Base-by-base conservation (phyloP, 495 filamentous ascomycete species). In the Lichina pygmaea region DNA sequence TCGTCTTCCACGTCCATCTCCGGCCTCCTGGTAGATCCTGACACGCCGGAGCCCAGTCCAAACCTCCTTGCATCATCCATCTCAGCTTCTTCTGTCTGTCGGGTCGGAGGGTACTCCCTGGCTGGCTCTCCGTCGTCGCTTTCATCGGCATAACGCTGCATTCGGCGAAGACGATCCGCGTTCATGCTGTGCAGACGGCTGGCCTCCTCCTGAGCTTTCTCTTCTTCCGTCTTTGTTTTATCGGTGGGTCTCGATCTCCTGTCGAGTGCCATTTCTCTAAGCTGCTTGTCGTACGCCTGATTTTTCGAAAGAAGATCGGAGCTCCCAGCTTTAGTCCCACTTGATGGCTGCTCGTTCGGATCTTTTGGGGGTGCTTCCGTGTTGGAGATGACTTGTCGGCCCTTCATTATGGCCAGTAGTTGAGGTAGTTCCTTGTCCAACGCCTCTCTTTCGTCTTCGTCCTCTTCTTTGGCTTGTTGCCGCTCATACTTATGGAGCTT, bases 401-500 rank as follows among this genome's bases (percentile, higher is more conserved):
- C 66, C 46, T 66, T 62, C 33, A 97, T 59, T 31, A 91, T 68
- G 8, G 67, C 70, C 49, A 86, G 79, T 8, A 95, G 66, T 45
- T 80, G 75, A n/a, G 73, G 68, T 45, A 94, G 67, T 15, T 78
- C 77, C 55, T 83, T 76, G 48, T 82, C 75, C 8, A 81, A 61
- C 52, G 79, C 74, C 42, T 86, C 79, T 48, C 81, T 68, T n/a
- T 93, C 62, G 53, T 92, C 85, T 30, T 86, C 84, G 53, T 97
- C 86, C 41, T 93, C 84, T 48, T 95, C 89, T 57, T 94, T 97
- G 7, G 71, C 70, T 46, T 81, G 73, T 61, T 95, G 91, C 16
- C 89, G 76, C 60, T 94, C 84, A 48, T 81, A 78, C 61, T 91
- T 95, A 65, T 93, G 67, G 31, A 81, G 67, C 57, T 95, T 99